Conservation (phyloP, 805 yeast genomes). For the Metschnikowia colocasiae region DNA sequence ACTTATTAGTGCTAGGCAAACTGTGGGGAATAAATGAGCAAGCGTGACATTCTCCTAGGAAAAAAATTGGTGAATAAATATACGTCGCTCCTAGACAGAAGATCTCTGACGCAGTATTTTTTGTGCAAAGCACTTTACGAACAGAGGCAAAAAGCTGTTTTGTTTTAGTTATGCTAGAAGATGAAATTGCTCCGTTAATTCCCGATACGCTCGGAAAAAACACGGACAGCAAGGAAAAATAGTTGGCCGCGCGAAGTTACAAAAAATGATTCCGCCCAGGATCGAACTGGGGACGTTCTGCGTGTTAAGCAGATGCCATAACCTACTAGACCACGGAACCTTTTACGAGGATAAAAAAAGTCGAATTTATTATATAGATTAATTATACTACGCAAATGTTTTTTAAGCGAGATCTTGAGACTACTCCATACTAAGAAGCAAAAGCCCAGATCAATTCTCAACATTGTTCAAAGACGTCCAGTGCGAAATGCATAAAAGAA, state of each 20-base stretch:
- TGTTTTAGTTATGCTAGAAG: background rate
- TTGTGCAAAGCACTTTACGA: background rate
- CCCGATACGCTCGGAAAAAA: background rate
- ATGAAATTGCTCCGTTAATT: background rate
- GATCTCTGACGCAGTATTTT: background rate
- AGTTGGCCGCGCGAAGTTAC: background rate
- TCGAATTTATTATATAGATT: too few species aligned
- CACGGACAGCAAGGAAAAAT: background rate
- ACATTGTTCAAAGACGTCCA: too few species aligned
- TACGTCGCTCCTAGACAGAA: background rate
- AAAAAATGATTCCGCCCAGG: slow-evolving; percentile 94
- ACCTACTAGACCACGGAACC: slow-evolving; percentile 93
- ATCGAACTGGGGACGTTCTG: slow-evolving; percentile 99
- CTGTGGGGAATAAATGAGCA: slow-evolving; percentile 13
- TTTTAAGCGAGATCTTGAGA: too few species aligned
- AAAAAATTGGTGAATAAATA: background rate
- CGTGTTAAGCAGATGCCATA: slow-evolving; percentile 99
- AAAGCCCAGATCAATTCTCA: too few species aligned
- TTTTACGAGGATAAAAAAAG: too few species aligned
- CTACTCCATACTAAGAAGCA: too few species aligned
- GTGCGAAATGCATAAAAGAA: too few species aligned
- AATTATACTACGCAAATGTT: too few species aligned
- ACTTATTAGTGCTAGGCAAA: slow-evolving; percentile 3
- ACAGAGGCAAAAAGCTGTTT: background rate
- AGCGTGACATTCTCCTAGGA: background rate